Base-by-base conservation (phyloP, 257 asterid genomes). In the Eustoma russellianum region DNA sequence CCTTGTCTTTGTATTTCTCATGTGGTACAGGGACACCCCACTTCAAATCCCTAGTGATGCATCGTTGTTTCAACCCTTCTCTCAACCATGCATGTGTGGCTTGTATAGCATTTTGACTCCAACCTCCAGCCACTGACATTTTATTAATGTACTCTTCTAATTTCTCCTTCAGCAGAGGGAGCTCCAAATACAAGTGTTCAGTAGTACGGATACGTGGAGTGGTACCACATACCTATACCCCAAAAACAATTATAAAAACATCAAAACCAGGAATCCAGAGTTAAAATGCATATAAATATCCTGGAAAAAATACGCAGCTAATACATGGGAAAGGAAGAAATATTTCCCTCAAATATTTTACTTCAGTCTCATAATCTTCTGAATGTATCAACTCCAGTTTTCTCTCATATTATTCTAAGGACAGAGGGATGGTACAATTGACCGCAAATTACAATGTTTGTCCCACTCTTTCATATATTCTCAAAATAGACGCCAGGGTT, bases 21-120 rank as follows among this genome's bases (percentile, higher is more conserved):
- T 66, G 97, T n/a, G 97, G 97, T 28, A 90, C 93, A 38, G 96
- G 91, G 49, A 90, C 96, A 33, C 97, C 97, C 97, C 97, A 90
- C 64, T 90, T 90, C 79, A 90, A 73, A 72, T 90, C 97, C 73
- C 97, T 76, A 7, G 96, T 86, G 64, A 90, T 90, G 61, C 97
- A 90, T 16, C 96, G 82, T 28, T 47, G 72, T 66, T 69, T 90
- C 62, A 86, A 70, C 72, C 97, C 97, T 73, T 90, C 96, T 62
- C 62, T 86, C 41, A 90, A 90, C 94, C 97, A 86, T 54, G 93
- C 88, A 66, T 78, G 15, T 33, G 97, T 86, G 50, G 81, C 59
- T 57, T 76, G 90, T 61, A 90, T 73, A 49, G 97, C 97, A 75
- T 90, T 90, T 79, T 83, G 94, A 78, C 96, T 90, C 97, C 97